Evolutionary conservation across 139 green algal species (phyloP), one percentile per base, ranked within the genome.

Genomic region (Coelastrella sp.): DNA sequence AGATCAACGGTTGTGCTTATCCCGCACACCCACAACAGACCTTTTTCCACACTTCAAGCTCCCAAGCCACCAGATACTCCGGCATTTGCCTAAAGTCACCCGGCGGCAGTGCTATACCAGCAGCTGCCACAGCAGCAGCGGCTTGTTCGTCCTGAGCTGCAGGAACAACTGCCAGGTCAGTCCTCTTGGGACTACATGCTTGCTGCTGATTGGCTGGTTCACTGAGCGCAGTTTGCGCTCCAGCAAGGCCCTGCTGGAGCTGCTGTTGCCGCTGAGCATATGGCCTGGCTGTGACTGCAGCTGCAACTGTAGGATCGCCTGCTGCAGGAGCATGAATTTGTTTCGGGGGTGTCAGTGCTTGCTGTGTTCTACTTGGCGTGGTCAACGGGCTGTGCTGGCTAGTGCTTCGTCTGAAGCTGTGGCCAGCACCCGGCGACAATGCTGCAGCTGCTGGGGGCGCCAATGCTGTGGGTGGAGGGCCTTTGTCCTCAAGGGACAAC

Each of bases 41-140:
- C 91, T 90, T 94, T 80, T 95, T 95, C 95, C 95, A 97, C 3
- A 94, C 89, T 85, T 97, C 95, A 60, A 97, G 91, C 90, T 96
- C 92, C 80, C 91, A 97, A 0, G 95, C 94, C 5, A 85, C 93
- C 20, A 92, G 66, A 56, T 94, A 95, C 86, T 97, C 95, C 0
- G 90, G 92, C 80, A 80, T 58, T 77, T 91, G 87, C 79, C 65
- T 64, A 54, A 86, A 79, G 54, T 57, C 73, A 5, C 4, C 61
- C 81, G n/a, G 11, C 57, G 17, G 56, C 32, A 11, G 17, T 83
- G n/a, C 5, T 17, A 64, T 10, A 81, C 17, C 23, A 65, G 85
- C 73, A 66, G 59, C 19, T 57, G 65, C 78, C 59, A 65, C 56
- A 73, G 88, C 61, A 47, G 61, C 76, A 79, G 86, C 19, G n/a